A percentile compares a stretch with the other conserved stretches of the same genome.
Evolutionary conservation across 305 asterid species (phyloP).

Genomic region (Stenogyne calaminthoides): DNA sequence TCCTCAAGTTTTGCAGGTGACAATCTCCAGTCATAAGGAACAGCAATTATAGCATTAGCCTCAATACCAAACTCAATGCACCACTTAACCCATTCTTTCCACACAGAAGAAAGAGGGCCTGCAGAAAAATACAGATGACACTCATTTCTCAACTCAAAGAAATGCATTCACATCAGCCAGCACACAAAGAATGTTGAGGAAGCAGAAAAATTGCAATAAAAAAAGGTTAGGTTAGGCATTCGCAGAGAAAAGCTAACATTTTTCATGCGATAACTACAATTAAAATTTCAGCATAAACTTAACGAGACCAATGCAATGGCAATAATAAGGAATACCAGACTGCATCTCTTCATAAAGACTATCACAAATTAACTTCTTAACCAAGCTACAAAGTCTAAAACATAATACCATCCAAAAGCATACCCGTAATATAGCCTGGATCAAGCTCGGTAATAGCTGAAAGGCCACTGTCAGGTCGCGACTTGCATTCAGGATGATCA

Average conservation of each 20-base stretch:
- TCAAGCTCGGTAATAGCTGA: slow-evolving; percentile 99
- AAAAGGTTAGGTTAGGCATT: slow-evolving; percentile 11
- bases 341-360: slow-evolving; percentile 14
- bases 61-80: slow-evolving; percentile 99
- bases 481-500: slow-evolving; percentile 96
- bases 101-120: slow-evolving; percentile 99
- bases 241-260: slow-evolving; percentile 3
- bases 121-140: slow-evolving; percentile 34
- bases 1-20: slow-evolving; percentile 97
- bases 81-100: slow-evolving; percentile 99
- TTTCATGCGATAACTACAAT: slow-evolving; percentile 19
- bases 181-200: slow-evolving; percentile 21
- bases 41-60: slow-evolving; percentile 95
- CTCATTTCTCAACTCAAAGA: slow-evolving; percentile 30
- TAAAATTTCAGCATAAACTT: slow-evolving; percentile 16
- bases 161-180: slow-evolving; percentile 17
- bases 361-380: slow-evolving; percentile 7
- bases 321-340: not conserved
- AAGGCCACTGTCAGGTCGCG: slow-evolving; percentile 98
- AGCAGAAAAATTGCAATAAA: slow-evolving; percentile 8
- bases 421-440: slow-evolving; percentile 98
- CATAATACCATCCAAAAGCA: slow-evolving; percentile 14
- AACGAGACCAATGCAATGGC: not conserved
- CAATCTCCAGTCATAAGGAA: slow-evolving; percentile 97
- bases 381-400: slow-evolving; percentile 12